A percentile compares a stretch with the other conserved stretches of the same genome.
Conservation (phyloP, 345 rosid genomes). For the Mangifera indica region DNA sequence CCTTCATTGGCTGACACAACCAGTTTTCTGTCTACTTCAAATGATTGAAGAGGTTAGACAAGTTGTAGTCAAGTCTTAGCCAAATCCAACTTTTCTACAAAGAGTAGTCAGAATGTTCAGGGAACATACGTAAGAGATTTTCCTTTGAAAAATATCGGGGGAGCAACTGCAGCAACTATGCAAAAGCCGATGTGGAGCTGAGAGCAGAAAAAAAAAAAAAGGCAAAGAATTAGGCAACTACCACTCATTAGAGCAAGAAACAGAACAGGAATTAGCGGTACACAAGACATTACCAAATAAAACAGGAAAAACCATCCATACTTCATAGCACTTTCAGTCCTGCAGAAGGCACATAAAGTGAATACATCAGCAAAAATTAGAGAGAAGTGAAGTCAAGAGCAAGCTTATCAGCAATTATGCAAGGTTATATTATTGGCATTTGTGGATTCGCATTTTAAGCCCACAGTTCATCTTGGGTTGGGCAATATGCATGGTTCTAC, state of each 20-base stretch:
- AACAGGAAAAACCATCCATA: constrained; percentile 91
- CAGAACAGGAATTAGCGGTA: neutral
- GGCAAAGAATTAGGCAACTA: neutral
- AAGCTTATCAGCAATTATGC: neutral
- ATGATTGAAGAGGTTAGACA: too few species aligned
- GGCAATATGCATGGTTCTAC: neutral
- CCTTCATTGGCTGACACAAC: too few species aligned
- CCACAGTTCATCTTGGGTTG: neutral
- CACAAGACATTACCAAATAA: constrained; percentile 49
- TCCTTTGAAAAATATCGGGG: constrained; percentile 91
- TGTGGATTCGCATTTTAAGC: neutral
- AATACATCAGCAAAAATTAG: neutral
- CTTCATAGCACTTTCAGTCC: constrained; percentile 88
- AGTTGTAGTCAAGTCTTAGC: too few species aligned
- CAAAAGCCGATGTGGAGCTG: constrained; percentile 84
- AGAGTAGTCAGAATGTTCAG: too few species aligned
- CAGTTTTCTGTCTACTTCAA: too few species aligned
- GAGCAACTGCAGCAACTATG: constrained; percentile 90
- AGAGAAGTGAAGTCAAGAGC: neutral
- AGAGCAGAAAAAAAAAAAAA: constrained; percentile 11
- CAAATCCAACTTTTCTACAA: too few species aligned
- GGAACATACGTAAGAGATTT: constrained; percentile 86
- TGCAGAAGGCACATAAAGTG: constrained; percentile 33
- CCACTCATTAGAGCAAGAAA: neutral
- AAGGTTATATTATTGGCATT: neutral